Conservation (phyloP, 2,329 filamentous ascomycete genomes). For the Seiridium cupressi region DNA sequence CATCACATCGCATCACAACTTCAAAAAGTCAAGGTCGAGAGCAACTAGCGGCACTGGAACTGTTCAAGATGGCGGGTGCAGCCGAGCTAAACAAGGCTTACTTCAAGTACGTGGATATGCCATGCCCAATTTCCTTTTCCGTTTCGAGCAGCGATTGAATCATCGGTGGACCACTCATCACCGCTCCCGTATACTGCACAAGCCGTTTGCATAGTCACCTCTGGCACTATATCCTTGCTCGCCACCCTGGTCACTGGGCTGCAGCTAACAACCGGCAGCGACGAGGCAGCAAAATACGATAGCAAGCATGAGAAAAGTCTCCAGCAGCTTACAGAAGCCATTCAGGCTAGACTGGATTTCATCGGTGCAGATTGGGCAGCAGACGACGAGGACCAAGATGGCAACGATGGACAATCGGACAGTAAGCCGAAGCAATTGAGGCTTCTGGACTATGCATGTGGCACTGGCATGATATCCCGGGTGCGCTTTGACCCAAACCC, state of each 20-base stretch:
- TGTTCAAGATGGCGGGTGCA: neutral
- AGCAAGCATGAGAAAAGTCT: conserved; percentile 52
- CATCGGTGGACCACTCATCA: no score
- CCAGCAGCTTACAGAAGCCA: conserved; percentile 50
- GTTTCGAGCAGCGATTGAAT: no score
- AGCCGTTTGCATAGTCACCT: neutral
- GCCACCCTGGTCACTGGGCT: neutral
- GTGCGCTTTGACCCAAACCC: conserved; percentile 36
- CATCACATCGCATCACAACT: neutral
- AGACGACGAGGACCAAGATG: conserved; percentile 31
- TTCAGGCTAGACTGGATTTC: conserved; percentile 55
- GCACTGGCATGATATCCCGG: conserved; percentile 64
- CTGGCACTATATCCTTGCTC: neutral
- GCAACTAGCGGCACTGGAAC: no score
- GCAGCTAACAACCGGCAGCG: conserved; percentile 3
- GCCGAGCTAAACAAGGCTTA: conserved; percentile 9
- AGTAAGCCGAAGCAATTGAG: conserved; percentile 36
- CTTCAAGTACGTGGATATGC: conserved; percentile 8
- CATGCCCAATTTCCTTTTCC: no score
- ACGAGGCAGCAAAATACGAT: conserved; percentile 15
- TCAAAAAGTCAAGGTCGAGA: no score
- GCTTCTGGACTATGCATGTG: conserved; percentile 75
- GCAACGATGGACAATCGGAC: conserved; percentile 20
- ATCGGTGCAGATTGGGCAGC: conserved; percentile 57
- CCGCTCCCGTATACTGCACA: no score